phyloP scores from a whole-genome alignment of 805 yeast species.

The Candida orba region DNA sequence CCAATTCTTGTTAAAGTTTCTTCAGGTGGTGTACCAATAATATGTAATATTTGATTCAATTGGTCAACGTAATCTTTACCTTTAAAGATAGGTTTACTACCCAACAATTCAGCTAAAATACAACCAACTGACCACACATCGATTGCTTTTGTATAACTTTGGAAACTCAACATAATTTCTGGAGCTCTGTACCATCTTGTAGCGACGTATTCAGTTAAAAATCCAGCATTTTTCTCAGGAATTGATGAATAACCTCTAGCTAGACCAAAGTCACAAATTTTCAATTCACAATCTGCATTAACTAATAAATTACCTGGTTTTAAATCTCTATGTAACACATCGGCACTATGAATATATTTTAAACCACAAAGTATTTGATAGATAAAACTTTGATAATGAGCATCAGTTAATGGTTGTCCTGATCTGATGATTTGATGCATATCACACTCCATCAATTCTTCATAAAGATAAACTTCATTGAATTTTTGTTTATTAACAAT shows the following conservation, averaged over 20 bases:
- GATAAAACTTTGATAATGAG: slow-evolving; percentile 88
- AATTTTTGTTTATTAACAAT: slow-evolving; percentile 66
- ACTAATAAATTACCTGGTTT: slow-evolving; percentile 92
- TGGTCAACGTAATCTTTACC: slow-evolving; percentile 97
- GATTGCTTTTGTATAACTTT: slow-evolving; percentile 92
- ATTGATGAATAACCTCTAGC: slow-evolving; percentile 86
- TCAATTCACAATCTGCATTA: slow-evolving; percentile 93
- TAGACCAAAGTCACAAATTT: slow-evolving; percentile 93
- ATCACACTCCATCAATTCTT: slow-evolving; percentile 97
- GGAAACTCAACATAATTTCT: slow-evolving; percentile 91
- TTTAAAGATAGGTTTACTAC: slow-evolving; percentile 86
- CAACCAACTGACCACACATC: slow-evolving; percentile 99
- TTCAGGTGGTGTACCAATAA: slow-evolving; percentile 87
- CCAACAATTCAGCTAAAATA: slow-evolving; percentile 86
- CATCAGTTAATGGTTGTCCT: slow-evolving; percentile 88
- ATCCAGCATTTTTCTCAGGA: slow-evolving; percentile 85
- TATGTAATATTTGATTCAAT: slow-evolving; percentile 75
- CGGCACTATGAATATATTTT: slow-evolving; percentile 84
- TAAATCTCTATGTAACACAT: slow-evolving; percentile 87
- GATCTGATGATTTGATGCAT: slow-evolving; percentile 95
- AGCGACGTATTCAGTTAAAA: slow-evolving; percentile 94
- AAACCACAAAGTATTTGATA: slow-evolving; percentile 91
- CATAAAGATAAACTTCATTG: slow-evolving; percentile 89
- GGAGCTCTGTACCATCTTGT: slow-evolving; percentile 99
- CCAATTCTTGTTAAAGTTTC: slow-evolving; percentile 66